phyloP scores from a whole-genome alignment of 331 rosid genomes.

The Dryas integrifolia region DNA sequence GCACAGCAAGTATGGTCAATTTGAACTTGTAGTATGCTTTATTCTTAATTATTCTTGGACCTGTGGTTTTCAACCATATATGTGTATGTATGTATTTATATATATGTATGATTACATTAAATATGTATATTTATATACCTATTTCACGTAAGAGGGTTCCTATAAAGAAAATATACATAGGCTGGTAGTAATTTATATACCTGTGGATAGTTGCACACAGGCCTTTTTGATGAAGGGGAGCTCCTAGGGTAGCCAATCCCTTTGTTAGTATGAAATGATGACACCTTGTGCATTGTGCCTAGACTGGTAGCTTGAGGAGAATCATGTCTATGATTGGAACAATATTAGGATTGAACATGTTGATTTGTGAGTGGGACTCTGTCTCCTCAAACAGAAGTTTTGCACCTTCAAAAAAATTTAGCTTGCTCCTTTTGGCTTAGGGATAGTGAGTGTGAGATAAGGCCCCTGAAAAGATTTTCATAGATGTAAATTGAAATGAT shows the following conservation, averaged over 20 bases:
- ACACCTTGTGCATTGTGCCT: background rate
- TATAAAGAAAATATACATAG: no score
- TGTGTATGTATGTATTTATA: background rate
- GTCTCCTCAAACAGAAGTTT: background rate
- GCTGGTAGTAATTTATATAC: no score
- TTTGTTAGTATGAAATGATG: background rate
- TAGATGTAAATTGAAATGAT: no score
- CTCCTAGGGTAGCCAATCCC: background rate
- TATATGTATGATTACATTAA: background rate
- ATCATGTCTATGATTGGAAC: no score
- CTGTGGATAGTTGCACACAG: background rate
- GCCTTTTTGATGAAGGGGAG: no score
- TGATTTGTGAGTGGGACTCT: background rate
- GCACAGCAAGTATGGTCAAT: conserved; percentile 55
- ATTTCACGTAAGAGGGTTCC: background rate
- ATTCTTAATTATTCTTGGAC: conserved; percentile 3
- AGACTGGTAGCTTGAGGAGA: background rate
- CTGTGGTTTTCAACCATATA: background rate
- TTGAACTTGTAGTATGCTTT: background rate
- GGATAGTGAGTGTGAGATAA: no score
- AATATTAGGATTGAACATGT: background rate
- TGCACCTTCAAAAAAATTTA: background rate
- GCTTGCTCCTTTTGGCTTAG: background rate
- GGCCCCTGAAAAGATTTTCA: background rate
- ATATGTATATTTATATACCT: background rate